These are phyloP conservation scores for Colletotrichum liaoningense DNA, from an alignment of 2,329 filamentous ascomycete species.

Conservation along the genomic window DNA sequence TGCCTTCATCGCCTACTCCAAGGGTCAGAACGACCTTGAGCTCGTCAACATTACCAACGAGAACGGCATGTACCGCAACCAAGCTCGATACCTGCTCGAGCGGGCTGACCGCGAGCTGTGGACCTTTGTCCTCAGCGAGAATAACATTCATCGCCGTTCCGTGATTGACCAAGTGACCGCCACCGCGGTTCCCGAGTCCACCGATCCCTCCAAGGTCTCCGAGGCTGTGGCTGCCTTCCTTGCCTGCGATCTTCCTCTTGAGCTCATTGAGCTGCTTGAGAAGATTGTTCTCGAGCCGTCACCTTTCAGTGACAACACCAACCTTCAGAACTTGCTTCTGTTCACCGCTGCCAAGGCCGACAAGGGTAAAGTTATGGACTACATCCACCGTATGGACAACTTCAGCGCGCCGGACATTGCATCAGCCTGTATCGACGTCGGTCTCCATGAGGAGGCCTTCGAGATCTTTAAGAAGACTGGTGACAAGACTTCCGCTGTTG, in stretches of 20 bases:
- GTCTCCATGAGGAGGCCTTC: slow-evolving; percentile 95
- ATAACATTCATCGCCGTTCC: slow-evolving; percentile 94
- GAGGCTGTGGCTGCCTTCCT: slow-evolving; percentile 95
- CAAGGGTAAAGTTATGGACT: slow-evolving; percentile 93
- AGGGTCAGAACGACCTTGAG: slow-evolving; percentile 97
- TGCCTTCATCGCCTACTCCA: slow-evolving; percentile 93
- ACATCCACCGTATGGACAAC: slow-evolving; percentile 89
- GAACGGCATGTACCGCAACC: slow-evolving; percentile 99
- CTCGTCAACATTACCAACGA: slow-evolving; percentile 98
- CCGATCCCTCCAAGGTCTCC: slow-evolving; percentile 93
- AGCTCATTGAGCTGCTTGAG: slow-evolving; percentile 96
- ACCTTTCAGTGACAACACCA: slow-evolving; percentile 96
- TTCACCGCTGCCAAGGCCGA: slow-evolving; percentile 97
- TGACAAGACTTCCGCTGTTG: slow-evolving; percentile 86
- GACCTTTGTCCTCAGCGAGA: slow-evolving; percentile 93
- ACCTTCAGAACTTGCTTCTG: slow-evolving; percentile 94
- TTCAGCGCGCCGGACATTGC: slow-evolving; percentile 96
- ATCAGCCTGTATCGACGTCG: slow-evolving; percentile 91
- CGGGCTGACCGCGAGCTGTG: slow-evolving; percentile 91
- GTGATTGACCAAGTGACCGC: slow-evolving; percentile 96
- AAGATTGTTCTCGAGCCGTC: slow-evolving; percentile 99
- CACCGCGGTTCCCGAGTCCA: slow-evolving; percentile 92
- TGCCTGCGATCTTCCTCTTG: slow-evolving; percentile 87
- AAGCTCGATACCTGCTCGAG: slow-evolving; percentile 93
- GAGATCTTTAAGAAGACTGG: slow-evolving; percentile 99